Evolutionary conservation across 2,329 filamentous ascomycete species (phyloP).

Genomic region (Ceratocystis colombiana): DNA sequence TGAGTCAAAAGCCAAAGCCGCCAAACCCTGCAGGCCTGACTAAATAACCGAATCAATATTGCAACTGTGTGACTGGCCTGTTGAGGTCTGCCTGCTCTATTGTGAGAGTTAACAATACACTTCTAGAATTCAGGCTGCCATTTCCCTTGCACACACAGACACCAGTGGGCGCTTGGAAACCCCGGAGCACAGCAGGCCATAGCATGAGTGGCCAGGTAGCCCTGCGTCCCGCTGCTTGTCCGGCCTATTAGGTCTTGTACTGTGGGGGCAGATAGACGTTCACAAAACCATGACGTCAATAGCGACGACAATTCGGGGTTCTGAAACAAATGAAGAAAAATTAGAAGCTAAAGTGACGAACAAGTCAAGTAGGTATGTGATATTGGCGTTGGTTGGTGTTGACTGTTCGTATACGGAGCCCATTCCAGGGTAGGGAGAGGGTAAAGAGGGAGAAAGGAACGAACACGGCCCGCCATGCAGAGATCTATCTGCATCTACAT

Average conservation of each 20-base stretch:
- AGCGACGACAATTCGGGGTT: too few relatives aligned
- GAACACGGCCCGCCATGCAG: background rate
- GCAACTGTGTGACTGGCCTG: background rate
- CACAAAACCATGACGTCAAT: too few relatives aligned
- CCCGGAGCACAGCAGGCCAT: background rate
- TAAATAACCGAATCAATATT: background rate
- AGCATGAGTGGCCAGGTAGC: too few relatives aligned
- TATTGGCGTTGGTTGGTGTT: background rate
- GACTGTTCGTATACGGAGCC: background rate
- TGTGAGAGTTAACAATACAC: background rate
- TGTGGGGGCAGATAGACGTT: too few relatives aligned
- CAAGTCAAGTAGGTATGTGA: too few relatives aligned
- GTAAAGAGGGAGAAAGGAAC: slow-evolving; percentile 51
- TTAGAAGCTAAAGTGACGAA: too few relatives aligned
- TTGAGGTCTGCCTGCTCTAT: too few relatives aligned
- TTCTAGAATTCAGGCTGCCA: background rate
- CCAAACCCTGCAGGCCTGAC: background rate
- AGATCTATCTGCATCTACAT: background rate
- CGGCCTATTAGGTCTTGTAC: too few relatives aligned
- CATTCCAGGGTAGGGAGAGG: slow-evolving; percentile 45
- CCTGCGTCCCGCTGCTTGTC: too few relatives aligned
- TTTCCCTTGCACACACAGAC: background rate
- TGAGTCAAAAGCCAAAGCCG: background rate
- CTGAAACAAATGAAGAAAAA: too few relatives aligned
- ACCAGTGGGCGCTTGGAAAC: background rate